These are phyloP conservation scores for Podospora australis DNA, from an alignment of 495 filamentous ascomycete genomes.

Conservation along the genomic window DNA sequence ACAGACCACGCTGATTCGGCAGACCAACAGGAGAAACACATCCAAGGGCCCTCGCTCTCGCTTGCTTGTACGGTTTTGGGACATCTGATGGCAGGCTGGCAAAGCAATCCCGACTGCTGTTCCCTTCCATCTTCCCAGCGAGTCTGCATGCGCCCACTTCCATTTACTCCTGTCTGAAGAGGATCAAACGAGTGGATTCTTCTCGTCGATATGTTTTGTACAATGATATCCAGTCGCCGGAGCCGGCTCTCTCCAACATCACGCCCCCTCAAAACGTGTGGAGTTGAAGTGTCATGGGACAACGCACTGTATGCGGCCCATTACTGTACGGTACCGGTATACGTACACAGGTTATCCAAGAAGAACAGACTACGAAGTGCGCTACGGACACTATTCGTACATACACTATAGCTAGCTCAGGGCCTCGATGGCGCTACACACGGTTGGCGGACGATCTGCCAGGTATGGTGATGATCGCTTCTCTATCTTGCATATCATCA, in stretches of 20 bases:
- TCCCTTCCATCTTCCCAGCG: neutral
- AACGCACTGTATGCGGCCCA: no score
- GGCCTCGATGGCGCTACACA: no score
- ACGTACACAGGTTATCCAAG: no score
- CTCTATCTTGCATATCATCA: no score
- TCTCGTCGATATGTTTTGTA: neutral
- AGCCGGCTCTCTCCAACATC: neutral
- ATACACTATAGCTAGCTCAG: no score
- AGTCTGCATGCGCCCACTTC: neutral
- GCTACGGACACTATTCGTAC: no score
- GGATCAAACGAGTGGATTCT: no score
- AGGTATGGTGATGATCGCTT: no score
- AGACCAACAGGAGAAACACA: constrained; percentile 3
- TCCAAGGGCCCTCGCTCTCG: constrained; percentile 8
- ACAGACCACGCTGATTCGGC: constrained; percentile 10
- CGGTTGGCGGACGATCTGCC: no score
- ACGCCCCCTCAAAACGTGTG: neutral
- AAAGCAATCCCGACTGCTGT: neutral
- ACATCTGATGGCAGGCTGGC: constrained; percentile 6
- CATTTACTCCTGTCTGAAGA: neutral
- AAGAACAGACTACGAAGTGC: no score
- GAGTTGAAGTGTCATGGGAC: no score
- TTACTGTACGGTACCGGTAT: no score
- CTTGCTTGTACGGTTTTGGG: constrained; percentile 16
- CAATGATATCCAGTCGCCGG: neutral